These are phyloP conservation scores for Pinus taeda DNA, from an alignment of 75 land plant genomes.

Conservation along the genomic window DNA sequence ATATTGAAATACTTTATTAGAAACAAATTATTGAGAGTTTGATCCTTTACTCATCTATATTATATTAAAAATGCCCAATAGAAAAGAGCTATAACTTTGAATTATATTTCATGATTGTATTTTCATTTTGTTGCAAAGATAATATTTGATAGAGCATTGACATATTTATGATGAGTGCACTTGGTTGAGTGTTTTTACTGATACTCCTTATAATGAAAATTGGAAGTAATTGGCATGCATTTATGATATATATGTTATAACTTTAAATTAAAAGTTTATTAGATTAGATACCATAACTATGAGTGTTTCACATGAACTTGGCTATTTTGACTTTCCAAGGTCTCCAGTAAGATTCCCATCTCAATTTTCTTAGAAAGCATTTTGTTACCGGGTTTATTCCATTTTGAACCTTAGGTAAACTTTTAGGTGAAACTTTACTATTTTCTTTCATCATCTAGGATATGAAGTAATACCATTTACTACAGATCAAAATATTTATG, in stretches of 20 bases:
- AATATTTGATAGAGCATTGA: neutral
- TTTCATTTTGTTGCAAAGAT: too few species aligned
- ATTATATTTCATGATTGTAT: too few species aligned
- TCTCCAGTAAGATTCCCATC: neutral
- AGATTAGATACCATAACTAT: neutral
- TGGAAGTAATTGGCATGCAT: neutral
- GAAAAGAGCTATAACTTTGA: too few species aligned
- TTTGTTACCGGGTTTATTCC: too few species aligned
- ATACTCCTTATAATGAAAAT: neutral
- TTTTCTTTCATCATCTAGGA: neutral
- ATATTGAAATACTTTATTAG: too few species aligned
- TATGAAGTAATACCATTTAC: neutral
- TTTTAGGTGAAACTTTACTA: neutral
- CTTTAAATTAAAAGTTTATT: neutral
- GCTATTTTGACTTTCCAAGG: neutral
- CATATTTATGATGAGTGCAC: conserved; percentile 16
- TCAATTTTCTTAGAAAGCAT: too few species aligned
- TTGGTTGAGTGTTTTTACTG: neutral
- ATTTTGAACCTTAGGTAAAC: neutral
- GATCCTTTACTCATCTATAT: too few species aligned
- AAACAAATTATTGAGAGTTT: too few species aligned
- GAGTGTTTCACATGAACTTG: neutral
- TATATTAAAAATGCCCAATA: too few species aligned
- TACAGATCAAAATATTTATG: neutral
- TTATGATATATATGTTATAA: neutral